Evolutionary conservation across 2,329 filamentous ascomycete species (phyloP).

Genomic region (Scedosporium aurantiacum): DNA sequence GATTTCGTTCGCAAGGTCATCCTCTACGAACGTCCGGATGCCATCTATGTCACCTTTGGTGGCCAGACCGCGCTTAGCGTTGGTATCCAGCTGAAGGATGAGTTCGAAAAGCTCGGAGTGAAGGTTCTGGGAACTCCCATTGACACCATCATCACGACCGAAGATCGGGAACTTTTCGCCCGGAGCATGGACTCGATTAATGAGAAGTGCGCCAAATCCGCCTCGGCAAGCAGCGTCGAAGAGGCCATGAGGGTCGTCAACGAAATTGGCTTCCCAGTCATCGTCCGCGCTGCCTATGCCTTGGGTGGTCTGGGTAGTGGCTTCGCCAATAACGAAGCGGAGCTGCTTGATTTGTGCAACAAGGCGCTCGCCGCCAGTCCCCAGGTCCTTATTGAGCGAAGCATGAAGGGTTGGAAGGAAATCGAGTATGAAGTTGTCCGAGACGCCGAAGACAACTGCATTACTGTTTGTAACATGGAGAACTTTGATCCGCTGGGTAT

Average conservation of each 20-base stretch:
- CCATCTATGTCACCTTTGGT: conserved; percentile 96
- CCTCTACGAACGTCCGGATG: conserved; percentile 83
- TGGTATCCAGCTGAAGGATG: conserved; percentile 93
- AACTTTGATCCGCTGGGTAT: conserved; percentile 98
- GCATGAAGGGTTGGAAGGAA: conserved; percentile 99
- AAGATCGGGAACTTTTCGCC: conserved; percentile 94
- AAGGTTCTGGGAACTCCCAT: conserved; percentile 94
- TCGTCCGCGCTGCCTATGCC: conserved; percentile 91
- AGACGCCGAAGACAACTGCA: conserved; percentile 93
- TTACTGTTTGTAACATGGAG: conserved; percentile 99
- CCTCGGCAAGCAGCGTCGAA: conserved; percentile 76
- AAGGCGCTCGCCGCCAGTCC: conserved; percentile 93
- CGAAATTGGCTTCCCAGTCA: conserved; percentile 90
- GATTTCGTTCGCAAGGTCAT: conserved; percentile 98
- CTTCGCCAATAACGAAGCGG: conserved; percentile 77
- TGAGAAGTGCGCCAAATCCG: conserved; percentile 96
- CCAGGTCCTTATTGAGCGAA: conserved; percentile 91
- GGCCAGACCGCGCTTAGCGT: conserved; percentile 95
- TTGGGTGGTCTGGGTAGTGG: conserved; percentile 91
- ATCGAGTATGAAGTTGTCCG: conserved; percentile 98
- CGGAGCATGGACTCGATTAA: conserved; percentile 97
- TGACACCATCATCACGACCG: conserved; percentile 95
- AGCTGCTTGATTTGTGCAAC: conserved; percentile 79
- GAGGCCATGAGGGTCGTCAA: conserved; percentile 85
- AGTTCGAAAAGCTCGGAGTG: conserved; percentile 86